Percentiles rank a stretch among this genome's conserved stretches.
Evolutionary conservation across 2,329 filamentous ascomycete genomes (phyloP).

Genomic region (Peltaster fructicola): DNA sequence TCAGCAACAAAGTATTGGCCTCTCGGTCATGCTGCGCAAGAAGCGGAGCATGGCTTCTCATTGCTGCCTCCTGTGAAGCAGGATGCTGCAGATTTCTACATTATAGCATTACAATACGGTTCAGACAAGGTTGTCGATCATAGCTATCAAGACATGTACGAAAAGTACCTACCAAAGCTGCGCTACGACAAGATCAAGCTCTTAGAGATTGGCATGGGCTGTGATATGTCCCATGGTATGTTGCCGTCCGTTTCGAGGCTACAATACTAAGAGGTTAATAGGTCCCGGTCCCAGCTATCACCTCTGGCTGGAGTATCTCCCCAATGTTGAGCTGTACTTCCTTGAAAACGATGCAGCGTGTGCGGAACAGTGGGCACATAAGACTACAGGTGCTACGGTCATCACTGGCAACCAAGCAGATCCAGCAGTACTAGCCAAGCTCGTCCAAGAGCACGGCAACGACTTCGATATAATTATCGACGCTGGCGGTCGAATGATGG

Average conservation of each 20-base stretch:
- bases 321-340: constrained; percentile 24
- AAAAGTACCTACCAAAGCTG: constrained; percentile 20
- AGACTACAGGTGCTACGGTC: constrained; percentile 21
- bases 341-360: constrained; percentile 25
- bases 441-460: constrained; percentile 17
- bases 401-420: constrained; percentile 26
- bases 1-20: no score
- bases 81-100: no score
- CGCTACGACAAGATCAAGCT: constrained; percentile 21
- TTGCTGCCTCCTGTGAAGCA: no score
- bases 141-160: constrained; percentile 25
- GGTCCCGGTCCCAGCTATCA: constrained; percentile 24
- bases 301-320: constrained; percentile 25
- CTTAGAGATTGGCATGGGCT: constrained; percentile 27
- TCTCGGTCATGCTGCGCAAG: no score
- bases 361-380: constrained; percentile 20
- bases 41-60: no score
- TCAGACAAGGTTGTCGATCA: constrained; percentile 25
- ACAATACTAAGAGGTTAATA: not conserved
- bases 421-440: constrained; percentile 19
- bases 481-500: constrained; percentile 23
- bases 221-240: constrained; percentile 22
- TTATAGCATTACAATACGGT: constrained; percentile 21
- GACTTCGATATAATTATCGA: constrained; percentile 27
- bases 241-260: constrained; percentile 4